These are phyloP conservation scores for Agarophyton chilense DNA, from an alignment of 23 red algal genomes.

Conservation along the genomic window DNA sequence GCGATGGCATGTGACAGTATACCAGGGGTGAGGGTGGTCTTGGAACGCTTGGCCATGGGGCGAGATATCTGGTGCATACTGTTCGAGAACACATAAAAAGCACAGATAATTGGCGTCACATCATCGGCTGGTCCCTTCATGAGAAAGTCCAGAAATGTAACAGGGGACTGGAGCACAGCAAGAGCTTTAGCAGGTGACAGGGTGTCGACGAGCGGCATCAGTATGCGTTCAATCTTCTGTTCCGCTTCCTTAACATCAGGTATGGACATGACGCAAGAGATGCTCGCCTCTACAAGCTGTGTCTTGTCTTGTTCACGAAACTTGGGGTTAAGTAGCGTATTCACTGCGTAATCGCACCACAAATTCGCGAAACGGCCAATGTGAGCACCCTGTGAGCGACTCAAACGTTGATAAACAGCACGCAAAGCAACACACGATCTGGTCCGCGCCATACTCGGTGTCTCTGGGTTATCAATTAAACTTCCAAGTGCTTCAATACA, in stretches of 20 bases:
- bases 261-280: constrained; percentile 29
- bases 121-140: constrained; percentile 3
- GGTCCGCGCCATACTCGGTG: constrained; percentile 1
- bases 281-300: constrained; percentile 52
- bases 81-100: constrained; percentile 33
- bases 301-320: constrained; percentile 41
- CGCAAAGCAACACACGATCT: constrained; percentile 44
- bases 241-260: constrained; percentile 14
- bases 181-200: neutral
- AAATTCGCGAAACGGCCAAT: constrained; percentile 7
- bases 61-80: constrained; percentile 40
- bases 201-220: constrained; percentile 7
- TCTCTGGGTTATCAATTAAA: neutral
- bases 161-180: constrained; percentile 25
- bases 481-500: constrained; percentile 31
- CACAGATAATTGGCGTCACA: neutral
- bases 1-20: constrained; percentile 46
- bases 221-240: constrained; percentile 28
- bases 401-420: constrained; percentile 20
- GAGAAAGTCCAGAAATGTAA: constrained; percentile 1
- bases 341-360: constrained; percentile 34
- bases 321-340: constrained; percentile 6
- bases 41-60: neutral
- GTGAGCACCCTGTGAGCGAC: neutral
- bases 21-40: neutral